A percentile compares a stretch with the other conserved stretches of the same genome.
Evolutionary conservation across 2,329 filamentous ascomycete species (phyloP).

Genomic region (Nectriaceae sp.): DNA sequence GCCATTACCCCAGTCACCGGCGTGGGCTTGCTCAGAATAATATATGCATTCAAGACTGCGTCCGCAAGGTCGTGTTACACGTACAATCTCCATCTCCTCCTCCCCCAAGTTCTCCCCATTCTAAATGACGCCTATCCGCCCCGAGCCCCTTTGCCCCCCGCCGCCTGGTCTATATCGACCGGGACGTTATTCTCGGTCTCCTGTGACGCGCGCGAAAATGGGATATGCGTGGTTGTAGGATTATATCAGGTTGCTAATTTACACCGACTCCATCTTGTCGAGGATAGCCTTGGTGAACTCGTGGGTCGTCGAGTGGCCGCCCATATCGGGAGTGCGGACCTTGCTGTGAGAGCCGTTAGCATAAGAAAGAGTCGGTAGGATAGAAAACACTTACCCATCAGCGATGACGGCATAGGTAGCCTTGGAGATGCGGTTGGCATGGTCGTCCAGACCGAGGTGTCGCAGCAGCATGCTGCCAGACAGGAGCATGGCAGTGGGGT

Average conservation of each 20-base stretch:
- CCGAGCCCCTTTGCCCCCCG: conserved; percentile 13
- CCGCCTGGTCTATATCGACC: conserved; percentile 21
- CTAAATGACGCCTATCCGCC: conserved; percentile 18
- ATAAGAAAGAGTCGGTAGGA: rapidly evolving
- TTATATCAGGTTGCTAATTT: conserved; percentile 39
- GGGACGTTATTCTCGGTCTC: conserved; percentile 16
- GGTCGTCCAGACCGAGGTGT: conserved; percentile 95
- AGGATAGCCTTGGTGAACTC: conserved; percentile 95
- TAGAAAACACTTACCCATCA: conserved; percentile 72
- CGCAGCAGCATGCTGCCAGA: conserved; percentile 96
- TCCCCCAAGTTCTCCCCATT: conserved; percentile 11
- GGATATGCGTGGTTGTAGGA: conserved; percentile 21
- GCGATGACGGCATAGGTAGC: conserved; percentile 77
- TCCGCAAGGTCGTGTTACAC: conserved; percentile 25
- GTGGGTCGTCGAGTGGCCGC: conserved; percentile 84
- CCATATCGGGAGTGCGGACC: conserved; percentile 93
- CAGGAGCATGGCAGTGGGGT: conserved; percentile 93
- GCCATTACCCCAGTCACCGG: no score
- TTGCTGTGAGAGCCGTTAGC: conserved; percentile 61
- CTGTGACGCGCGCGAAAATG: conserved; percentile 12
- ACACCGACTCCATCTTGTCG: conserved; percentile 87
- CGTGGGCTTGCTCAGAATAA: no score
- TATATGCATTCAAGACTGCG: conserved; percentile 28
- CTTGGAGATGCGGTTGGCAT: conserved; percentile 97
- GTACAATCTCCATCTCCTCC: conserved; percentile 23